phyloP scores from a whole-genome alignment of 2,329 filamentous ascomycete genomes.

The Xylariales sp. region DNA sequence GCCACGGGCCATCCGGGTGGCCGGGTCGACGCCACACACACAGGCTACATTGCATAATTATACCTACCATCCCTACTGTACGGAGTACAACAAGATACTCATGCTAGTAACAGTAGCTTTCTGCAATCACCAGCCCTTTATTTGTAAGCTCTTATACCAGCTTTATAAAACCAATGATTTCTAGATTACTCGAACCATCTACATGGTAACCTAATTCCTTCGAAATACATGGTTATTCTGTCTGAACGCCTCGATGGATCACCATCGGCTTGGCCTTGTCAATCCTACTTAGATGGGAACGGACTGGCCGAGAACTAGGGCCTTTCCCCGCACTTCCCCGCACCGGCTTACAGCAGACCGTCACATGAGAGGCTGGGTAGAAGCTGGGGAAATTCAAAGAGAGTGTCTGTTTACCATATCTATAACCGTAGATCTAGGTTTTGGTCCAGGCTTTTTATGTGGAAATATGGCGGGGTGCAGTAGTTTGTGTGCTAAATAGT shows the following conservation, averaged over 20 bases:
- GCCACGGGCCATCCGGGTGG: too few relatives aligned
- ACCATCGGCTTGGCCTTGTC: conserved; percentile 4
- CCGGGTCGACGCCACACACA: too few relatives aligned
- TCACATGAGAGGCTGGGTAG: conserved; percentile 26
- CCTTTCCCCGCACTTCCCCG: conserved; percentile 34
- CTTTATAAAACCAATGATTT: too few relatives aligned
- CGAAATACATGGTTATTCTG: neutral
- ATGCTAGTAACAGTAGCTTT: too few relatives aligned
- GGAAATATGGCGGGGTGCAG: conserved; percentile 3
- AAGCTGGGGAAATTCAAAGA: conserved; percentile 26
- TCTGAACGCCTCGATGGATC: neutral
- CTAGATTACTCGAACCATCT: too few relatives aligned
- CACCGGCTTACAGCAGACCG: conserved; percentile 15
- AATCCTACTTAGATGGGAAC: neutral
- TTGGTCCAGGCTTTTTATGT: neutral
- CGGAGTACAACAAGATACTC: too few relatives aligned
- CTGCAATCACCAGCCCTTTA: too few relatives aligned
- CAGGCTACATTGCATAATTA: too few relatives aligned
- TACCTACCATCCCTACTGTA: too few relatives aligned
- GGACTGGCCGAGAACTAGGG: conserved; percentile 7
- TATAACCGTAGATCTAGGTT: conserved; percentile 11
- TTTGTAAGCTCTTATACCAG: too few relatives aligned
- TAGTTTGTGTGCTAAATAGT: neutral
- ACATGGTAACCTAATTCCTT: neutral
- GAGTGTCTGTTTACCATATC: neutral